phyloP scores from a whole-genome alignment of 2,329 filamentous ascomycete genomes.

The Colletotrichum godetiae region DNA sequence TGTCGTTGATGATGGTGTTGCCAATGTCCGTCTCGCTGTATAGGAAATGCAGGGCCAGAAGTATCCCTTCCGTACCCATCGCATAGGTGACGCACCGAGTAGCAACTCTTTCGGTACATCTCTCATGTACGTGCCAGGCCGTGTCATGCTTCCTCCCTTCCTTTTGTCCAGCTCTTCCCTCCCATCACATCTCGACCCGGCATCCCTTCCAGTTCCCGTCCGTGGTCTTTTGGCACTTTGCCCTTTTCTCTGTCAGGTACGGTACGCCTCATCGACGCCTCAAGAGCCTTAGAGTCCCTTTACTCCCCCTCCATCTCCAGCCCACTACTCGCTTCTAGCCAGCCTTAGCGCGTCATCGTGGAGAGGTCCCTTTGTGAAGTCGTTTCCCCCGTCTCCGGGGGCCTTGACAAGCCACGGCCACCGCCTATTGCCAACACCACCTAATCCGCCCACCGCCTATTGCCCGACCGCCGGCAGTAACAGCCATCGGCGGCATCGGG shows the following conservation, averaged over 20 bases:
- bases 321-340: conserved; percentile 10
- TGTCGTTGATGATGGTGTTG: not conserved
- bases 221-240: conserved; percentile 24
- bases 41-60: not conserved
- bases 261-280: conserved; percentile 29
- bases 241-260: conserved; percentile 31
- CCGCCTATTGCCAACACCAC: not conserved
- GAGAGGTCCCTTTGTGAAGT: conserved; percentile 15
- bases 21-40: not conserved
- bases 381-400: not conserved
- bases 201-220: conserved; percentile 31
- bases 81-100: not conserved
- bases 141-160: conserved; percentile 23
- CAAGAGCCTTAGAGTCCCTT: conserved; percentile 17
- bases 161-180: conserved; percentile 20
- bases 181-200: not conserved
- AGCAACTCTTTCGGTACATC: conserved; percentile 3
- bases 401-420: conserved; percentile 12
- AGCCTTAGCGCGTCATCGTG: conserved; percentile 21
- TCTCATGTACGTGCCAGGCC: conserved; percentile 16
- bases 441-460: conserved; percentile 3
- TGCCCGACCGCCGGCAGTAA: conserved; percentile 24
- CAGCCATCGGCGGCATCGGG: not conserved
- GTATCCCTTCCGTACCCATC: conserved; percentile 10
- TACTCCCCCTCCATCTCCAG: conserved; percentile 2